These are phyloP conservation scores for Kokia cookei DNA, from an alignment of 441 rosid species.

Conservation along the genomic window DNA sequence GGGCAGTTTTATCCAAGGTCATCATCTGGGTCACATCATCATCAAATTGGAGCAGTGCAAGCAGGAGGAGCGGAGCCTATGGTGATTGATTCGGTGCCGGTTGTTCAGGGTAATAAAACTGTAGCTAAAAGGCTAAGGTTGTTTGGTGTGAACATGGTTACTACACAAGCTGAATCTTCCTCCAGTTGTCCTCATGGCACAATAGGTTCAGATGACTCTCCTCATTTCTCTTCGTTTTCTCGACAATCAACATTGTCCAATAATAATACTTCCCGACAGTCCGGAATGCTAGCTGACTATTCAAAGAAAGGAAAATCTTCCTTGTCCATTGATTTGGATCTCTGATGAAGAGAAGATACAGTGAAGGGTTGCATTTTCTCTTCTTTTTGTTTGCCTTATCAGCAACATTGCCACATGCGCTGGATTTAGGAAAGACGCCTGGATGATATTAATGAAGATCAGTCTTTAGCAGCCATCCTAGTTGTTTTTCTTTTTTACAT, in stretches of 20 bases:
- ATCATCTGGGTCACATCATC: conserved; percentile 11
- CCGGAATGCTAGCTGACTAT: conserved; percentile 31
- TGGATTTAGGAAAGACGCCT: conserved; percentile 9
- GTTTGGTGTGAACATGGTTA: conserved; percentile 66
- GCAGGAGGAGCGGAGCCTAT: conserved; percentile 27
- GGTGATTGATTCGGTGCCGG: conserved; percentile 48
- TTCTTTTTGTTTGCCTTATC: neutral
- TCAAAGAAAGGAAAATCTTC: conserved; percentile 75
- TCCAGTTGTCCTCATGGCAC: conserved; percentile 24
- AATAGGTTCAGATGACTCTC: conserved; percentile 30
- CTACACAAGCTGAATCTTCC: conserved; percentile 25
- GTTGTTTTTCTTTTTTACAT: conserved; percentile 1
- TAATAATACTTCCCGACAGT: neutral
- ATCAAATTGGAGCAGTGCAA: conserved; percentile 26
- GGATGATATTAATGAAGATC: neutral
- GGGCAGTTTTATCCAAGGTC: conserved; percentile 44
- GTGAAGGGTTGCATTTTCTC: neutral
- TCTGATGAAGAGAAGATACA: conserved; percentile 21
- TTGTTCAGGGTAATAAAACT: conserved; percentile 24
- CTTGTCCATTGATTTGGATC: conserved; percentile 62
- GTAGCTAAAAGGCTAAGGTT: conserved; percentile 51
- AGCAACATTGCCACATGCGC: neutral
- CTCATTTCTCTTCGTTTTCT: conserved; percentile 22
- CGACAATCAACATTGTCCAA: conserved; percentile 16
- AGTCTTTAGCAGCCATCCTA: neutral